These are phyloP conservation scores for Pythium scleroteichum DNA, from an alignment of 352 stramenopile species.

Conservation along the genomic window DNA sequence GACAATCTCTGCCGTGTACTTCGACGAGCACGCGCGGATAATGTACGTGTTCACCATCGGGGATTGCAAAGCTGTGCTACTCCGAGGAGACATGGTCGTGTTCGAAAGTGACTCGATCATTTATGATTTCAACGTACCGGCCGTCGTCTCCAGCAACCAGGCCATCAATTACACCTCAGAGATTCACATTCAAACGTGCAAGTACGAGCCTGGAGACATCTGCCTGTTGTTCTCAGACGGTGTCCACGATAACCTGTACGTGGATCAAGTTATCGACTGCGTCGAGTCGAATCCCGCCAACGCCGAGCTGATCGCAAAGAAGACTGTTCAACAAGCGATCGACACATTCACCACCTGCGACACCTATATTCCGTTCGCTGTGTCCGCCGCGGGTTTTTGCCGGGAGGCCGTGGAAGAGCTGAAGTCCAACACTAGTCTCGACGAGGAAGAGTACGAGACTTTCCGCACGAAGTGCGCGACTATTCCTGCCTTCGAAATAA, in stretches of 20 bases:
- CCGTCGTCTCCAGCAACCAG: slow-evolving; percentile 85
- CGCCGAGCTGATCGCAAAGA: slow-evolving; percentile 77
- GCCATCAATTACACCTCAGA: slow-evolving; percentile 78
- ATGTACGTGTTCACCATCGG: slow-evolving; percentile 88
- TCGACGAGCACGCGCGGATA: slow-evolving; percentile 62
- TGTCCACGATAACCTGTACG: slow-evolving; percentile 87
- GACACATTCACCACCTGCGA: slow-evolving; percentile 65
- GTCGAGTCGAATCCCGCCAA: slow-evolving; percentile 45
- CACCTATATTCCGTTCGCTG: slow-evolving; percentile 84
- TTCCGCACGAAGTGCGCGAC: slow-evolving; percentile 73
- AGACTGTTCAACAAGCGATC: slow-evolving; percentile 64
- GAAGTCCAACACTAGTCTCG: slow-evolving; percentile 59
- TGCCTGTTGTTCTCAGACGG: slow-evolving; percentile 86
- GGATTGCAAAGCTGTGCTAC: slow-evolving; percentile 86
- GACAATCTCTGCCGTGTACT: slow-evolving; percentile 80
- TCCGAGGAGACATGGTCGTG: slow-evolving; percentile 61
- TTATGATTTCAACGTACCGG: slow-evolving; percentile 90
- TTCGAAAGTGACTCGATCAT: slow-evolving; percentile 90
- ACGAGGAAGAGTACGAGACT: slow-evolving; percentile 63
- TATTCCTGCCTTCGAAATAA: slow-evolving; percentile 69
- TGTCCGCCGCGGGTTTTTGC: slow-evolving; percentile 82
- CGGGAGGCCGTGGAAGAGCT: slow-evolving; percentile 77
- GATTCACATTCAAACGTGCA: slow-evolving; percentile 71
- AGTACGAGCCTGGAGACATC: slow-evolving; percentile 74
- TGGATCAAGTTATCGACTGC: slow-evolving; percentile 77